Conservation (phyloP, 139 green algal genomes). For the Chlamydomonas sp. region DNA sequence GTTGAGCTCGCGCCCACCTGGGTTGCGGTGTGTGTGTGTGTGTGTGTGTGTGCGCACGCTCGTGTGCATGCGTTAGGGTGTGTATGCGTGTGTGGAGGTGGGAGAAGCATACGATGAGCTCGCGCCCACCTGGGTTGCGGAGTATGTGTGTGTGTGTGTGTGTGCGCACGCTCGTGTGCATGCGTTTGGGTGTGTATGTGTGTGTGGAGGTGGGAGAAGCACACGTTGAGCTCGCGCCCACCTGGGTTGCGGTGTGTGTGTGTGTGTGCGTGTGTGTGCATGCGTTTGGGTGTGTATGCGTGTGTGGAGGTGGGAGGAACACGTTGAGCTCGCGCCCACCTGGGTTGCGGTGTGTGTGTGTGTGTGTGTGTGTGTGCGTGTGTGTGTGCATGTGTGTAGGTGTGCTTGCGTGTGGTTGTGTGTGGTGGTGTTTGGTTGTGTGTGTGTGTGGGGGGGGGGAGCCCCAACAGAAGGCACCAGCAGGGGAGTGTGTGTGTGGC, state of each 20-base stretch:
- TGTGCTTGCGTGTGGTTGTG: no score
- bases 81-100: not conserved
- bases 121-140: not conserved
- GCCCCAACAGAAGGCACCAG: not conserved
- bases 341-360: no score
- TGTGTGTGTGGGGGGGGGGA: no score
- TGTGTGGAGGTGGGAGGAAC: no score
- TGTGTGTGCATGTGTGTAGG: not conserved
- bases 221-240: no score
- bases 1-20: slow-evolving; percentile 47
- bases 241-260: no score
- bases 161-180: not conserved
- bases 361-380: not conserved
- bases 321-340: no score
- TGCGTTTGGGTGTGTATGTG: not conserved
- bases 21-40: not conserved
- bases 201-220: no score
- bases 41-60: not conserved
- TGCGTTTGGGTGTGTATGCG: no score
- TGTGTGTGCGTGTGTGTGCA: no score
- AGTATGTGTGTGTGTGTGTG: not conserved
- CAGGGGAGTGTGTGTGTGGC: no score
- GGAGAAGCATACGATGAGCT: not conserved
- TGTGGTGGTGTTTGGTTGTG: no score
- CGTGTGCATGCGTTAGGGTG: not conserved